Conservation (phyloP, 352 stramenopile species). For the Globisporangium acanthophoron region DNA sequence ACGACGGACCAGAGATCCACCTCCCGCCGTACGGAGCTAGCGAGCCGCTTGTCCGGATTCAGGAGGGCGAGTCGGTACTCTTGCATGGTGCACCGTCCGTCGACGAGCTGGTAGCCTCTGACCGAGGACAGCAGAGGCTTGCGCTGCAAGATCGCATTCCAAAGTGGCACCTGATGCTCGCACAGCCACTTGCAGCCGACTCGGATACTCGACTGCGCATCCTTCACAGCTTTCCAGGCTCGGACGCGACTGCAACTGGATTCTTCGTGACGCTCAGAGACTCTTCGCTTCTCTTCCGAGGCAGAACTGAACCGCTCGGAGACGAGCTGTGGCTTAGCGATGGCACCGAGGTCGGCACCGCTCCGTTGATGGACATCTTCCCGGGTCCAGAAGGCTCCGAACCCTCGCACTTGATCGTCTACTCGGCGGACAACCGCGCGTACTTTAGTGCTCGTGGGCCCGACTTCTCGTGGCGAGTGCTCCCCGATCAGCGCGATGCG, state of each 20-base stretch:
- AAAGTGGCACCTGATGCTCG: constrained; percentile 27
- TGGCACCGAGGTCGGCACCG: constrained; percentile 52
- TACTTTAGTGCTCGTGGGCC: constrained; percentile 81
- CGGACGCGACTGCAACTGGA: constrained; percentile 7
- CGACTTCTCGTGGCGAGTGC: constrained; percentile 59
- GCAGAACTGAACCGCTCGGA: constrained; percentile 11
- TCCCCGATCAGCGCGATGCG: constrained; percentile 31
- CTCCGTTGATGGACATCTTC: constrained; percentile 62
- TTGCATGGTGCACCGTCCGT: constrained; percentile 30
- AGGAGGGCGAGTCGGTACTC: constrained; percentile 31
- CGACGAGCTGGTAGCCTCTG: constrained; percentile 1
- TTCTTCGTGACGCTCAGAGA: constrained; percentile 17
- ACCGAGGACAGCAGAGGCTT: neutral
- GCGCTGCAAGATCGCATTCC: neutral
- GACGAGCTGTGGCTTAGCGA: constrained; percentile 81
- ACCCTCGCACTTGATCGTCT: constrained; percentile 32
- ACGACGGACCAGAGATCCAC: constrained; percentile 33
- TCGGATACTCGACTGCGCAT: constrained; percentile 15
- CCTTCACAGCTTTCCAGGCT: constrained; percentile 15
- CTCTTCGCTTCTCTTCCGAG: constrained; percentile 30
- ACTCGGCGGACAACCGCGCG: constrained; percentile 52
- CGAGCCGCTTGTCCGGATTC: constrained; percentile 29
- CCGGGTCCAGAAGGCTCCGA: constrained; percentile 23
- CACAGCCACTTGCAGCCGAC: constrained; percentile 17
- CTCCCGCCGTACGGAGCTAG: constrained; percentile 31